Evolutionary conservation across 192 early-diverging fungal genomes (phyloP).

Genomic region (Phlyctochytrium bullatum): DNA sequence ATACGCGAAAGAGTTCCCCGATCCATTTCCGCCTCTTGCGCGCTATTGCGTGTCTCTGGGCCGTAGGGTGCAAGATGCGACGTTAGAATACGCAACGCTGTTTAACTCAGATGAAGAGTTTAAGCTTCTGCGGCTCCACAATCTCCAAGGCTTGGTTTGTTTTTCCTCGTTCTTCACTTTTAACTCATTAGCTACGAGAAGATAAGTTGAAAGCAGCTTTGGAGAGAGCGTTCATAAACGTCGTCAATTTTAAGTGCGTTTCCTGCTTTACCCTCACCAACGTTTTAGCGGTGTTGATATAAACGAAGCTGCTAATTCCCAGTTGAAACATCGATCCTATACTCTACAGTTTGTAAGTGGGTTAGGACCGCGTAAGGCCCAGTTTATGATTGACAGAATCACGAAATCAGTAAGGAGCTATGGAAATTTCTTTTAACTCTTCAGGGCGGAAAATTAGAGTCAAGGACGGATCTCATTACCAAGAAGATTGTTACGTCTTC

Average conservation of each 20-base stretch:
- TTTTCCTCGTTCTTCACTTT: not conserved
- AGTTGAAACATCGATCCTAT: slow-evolving; percentile 56
- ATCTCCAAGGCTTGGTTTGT: slow-evolving; percentile 65
- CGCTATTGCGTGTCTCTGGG: slow-evolving; percentile 87
- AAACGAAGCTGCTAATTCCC: slow-evolving; percentile 66
- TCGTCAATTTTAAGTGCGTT: slow-evolving; percentile 58
- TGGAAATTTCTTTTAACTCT: slow-evolving; percentile 11
- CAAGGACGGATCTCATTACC: slow-evolving; percentile 69
- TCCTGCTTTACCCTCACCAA: slow-evolving; percentile 4
- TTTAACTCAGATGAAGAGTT: slow-evolving; percentile 51
- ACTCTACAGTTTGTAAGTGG: slow-evolving; percentile 90
- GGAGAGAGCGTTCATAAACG: slow-evolving; percentile 85
- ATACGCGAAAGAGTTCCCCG: slow-evolving; percentile 69
- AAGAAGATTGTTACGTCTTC: slow-evolving; percentile 40
- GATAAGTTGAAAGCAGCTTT: slow-evolving; percentile 63
- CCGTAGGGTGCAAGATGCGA: slow-evolving; percentile 80
- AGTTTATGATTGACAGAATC: slow-evolving; percentile 68
- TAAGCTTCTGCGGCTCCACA: slow-evolving; percentile 62
- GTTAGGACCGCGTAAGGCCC: slow-evolving; percentile 90
- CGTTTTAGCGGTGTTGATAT: slow-evolving; percentile 77
- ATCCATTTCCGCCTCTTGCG: slow-evolving; percentile 58
- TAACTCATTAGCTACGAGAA: slow-evolving; percentile 48
- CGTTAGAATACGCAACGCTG: slow-evolving; percentile 76
- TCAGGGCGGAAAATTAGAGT: slow-evolving; percentile 54
- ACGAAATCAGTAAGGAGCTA: slow-evolving; percentile 18